Evolutionary conservation across 768 basidiomycete genomes (phyloP).

Genomic region (Pleurotus citrinopileatus): DNA sequence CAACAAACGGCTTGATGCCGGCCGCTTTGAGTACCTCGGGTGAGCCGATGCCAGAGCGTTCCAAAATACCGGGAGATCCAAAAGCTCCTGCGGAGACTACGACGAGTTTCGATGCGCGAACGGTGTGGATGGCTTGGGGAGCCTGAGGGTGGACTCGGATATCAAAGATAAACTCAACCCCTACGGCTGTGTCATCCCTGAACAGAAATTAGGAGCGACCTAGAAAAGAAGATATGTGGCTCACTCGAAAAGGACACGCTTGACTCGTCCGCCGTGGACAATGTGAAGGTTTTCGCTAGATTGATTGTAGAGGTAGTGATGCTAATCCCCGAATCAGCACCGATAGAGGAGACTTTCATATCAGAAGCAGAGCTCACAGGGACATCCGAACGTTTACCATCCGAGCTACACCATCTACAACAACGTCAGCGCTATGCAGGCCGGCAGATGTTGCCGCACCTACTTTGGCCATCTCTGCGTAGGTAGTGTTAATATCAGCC

Average conservation of each 20-base stretch:
- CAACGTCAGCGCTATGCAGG: background rate
- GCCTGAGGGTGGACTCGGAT: conserved; percentile 13
- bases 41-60: conserved; percentile 46
- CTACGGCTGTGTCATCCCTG: conserved; percentile 15
- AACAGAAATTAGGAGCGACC: conserved; percentile 13
- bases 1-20: conserved; percentile 26
- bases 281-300: conserved; percentile 20
- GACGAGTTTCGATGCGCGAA: conserved; percentile 30
- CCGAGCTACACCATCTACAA: background rate
- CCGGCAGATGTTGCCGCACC: background rate
- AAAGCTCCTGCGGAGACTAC: conserved; percentile 37
- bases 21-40: conserved; percentile 22
- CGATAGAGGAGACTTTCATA: background rate
- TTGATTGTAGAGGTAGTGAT: conserved; percentile 23
- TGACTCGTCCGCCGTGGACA: conserved; percentile 19
- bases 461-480: conserved; percentile 8
- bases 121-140: conserved; percentile 5
- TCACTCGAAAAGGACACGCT: conserved; percentile 24
- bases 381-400: conserved; percentile 7
- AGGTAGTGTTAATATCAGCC: background rate
- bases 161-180: conserved; percentile 16
- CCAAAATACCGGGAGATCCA: conserved; percentile 39
- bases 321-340: conserved; percentile 15
- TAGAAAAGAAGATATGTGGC: background rate
- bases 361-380: conserved; percentile 2